Percentiles rank a stretch among this genome's conserved stretches.
These are phyloP conservation scores for Fusarium sp. DNA, from an alignment of 2,329 filamentous ascomycete genomes.

Conservation along the genomic window DNA sequence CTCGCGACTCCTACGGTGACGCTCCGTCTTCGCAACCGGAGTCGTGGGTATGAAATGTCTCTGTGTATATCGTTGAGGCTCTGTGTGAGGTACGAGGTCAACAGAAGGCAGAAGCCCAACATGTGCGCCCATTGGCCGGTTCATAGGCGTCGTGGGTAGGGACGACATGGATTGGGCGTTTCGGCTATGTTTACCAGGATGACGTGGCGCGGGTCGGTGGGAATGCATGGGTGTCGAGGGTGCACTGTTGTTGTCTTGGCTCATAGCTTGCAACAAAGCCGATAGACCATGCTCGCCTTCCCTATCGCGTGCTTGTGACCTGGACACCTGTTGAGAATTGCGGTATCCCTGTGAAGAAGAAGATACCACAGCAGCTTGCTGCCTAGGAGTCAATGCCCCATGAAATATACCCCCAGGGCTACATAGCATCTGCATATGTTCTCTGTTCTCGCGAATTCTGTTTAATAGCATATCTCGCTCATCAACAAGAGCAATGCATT, in stretches of 20 bases:
- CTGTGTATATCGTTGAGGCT: slow-evolving; percentile 64
- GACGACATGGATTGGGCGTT: slow-evolving; percentile 89
- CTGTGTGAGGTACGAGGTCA: slow-evolving; percentile 73
- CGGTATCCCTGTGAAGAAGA: slow-evolving; percentile 64
- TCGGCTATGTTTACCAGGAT: slow-evolving; percentile 76
- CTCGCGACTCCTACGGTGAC: slow-evolving; percentile 80
- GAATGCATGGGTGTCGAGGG: slow-evolving; percentile 76
- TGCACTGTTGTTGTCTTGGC: slow-evolving; percentile 79
- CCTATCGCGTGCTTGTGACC: slow-evolving; percentile 60
- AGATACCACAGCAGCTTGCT: slow-evolving; percentile 56
- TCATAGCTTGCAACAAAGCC: slow-evolving; percentile 84
- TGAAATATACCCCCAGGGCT: slow-evolving; percentile 80
- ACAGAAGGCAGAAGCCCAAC: slow-evolving; percentile 73
- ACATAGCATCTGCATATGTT: slow-evolving; percentile 85
- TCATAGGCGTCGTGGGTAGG: slow-evolving; percentile 81
- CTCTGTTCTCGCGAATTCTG: slow-evolving; percentile 89
- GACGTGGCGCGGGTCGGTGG: slow-evolving; percentile 63
- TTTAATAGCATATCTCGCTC: slow-evolving; percentile 84
- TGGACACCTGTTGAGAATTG: slow-evolving; percentile 66
- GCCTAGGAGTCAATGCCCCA: slow-evolving; percentile 72
- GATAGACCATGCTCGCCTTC: slow-evolving; percentile 78
- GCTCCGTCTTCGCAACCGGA: slow-evolving; percentile 59
- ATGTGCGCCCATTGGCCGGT: slow-evolving; percentile 65
- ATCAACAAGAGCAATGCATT: slow-evolving; percentile 78
- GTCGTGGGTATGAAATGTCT: slow-evolving; percentile 63